Evolutionary conservation across 1,284 basidiomycete species (phyloP), one percentile per base, ranked within the genome.

Genomic region (Singerocomus rubriflavus): DNA sequence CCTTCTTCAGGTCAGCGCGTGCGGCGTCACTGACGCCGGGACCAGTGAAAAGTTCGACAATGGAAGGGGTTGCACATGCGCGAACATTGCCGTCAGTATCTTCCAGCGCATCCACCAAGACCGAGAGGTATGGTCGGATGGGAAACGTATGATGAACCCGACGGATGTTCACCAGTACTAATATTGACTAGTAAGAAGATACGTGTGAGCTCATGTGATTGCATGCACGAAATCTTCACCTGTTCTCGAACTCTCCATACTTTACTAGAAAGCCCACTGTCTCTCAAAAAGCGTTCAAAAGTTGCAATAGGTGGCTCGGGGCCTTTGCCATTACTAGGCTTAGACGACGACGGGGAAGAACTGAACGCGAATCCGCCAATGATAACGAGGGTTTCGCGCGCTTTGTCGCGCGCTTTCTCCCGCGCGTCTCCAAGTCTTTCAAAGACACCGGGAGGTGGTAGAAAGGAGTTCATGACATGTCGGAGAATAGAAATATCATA

Each of bases 71-170:
- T 1, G 96, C 88, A 61, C 85, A 87, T 51, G 93, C 89, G 34
- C 97, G 85, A 43, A 99, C 96, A 57, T 82, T 82, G 5, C 87
- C 82, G 65, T 99, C 96, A 1, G 86, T 84, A 69, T 99, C 95
- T 71, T 97, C 91, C 21, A 99, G 77, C 37, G 86, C 74, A 48
- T 86, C 89, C 14, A 98, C 91, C 39, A 99, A 81, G 21, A 79
- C 71, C 0, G 88, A 71, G 29, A 97, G 79, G 69, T 91, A 96
- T 2, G 91, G 82, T 45, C 88, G 82, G 41, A 99, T 79, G 12
- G 93, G 92, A 57, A 97, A 88, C 46, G 81, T 77, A 48, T 82
- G 77, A 57, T 88, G 77, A 43, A 71, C 65, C 37, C 82, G 78
- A 47, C 87, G 82, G 58, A 91, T 78, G 56, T 84, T 78, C 27